Conservation (phyloP, 805 yeast genomes). For the Kazachstania africana region DNA sequence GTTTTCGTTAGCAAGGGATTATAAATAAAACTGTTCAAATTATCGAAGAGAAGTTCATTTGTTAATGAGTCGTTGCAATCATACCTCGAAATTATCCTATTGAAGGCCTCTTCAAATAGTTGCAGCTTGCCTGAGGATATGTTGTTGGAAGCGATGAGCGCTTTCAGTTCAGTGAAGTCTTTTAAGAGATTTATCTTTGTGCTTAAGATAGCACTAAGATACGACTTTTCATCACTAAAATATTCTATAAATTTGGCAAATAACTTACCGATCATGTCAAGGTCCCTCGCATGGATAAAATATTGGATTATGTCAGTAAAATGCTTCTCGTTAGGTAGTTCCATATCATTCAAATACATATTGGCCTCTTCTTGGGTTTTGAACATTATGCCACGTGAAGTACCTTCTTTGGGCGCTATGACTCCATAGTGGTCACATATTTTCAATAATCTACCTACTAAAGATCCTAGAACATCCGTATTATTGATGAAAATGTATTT, state of each 20-base stretch:
- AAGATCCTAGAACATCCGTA: constrained; percentile 18
- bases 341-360: constrained; percentile 19
- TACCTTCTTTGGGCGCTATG: no score
- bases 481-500: constrained; percentile 21
- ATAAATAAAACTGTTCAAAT: constrained; percentile 8
- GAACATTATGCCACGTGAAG: no score
- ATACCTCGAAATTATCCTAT: constrained; percentile 10
- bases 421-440: constrained; percentile 19
- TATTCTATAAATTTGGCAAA: constrained; percentile 17
- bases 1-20: constrained; percentile 11
- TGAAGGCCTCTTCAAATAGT: constrained; percentile 11
- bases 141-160: background rate
- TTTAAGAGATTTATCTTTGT: constrained; percentile 15
- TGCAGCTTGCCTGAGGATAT: constrained; percentile 3
- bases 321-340: constrained; percentile 18
- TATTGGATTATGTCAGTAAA: constrained; percentile 17
- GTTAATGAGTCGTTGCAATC: constrained; percentile 8
- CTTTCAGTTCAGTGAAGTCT: background rate
- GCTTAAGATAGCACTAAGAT: constrained; percentile 11
- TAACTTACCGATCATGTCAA: constrained; percentile 9
- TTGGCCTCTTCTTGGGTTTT: constrained; percentile 23
- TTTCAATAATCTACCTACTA: constrained; percentile 23
- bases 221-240: constrained; percentile 9
- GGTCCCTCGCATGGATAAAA: constrained; percentile 11
- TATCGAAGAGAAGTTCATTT: constrained; percentile 12